phyloP scores from a whole-genome alignment of 1,284 basidiomycete species.

The Cutaneotrichosporon cavernicola region DNA sequence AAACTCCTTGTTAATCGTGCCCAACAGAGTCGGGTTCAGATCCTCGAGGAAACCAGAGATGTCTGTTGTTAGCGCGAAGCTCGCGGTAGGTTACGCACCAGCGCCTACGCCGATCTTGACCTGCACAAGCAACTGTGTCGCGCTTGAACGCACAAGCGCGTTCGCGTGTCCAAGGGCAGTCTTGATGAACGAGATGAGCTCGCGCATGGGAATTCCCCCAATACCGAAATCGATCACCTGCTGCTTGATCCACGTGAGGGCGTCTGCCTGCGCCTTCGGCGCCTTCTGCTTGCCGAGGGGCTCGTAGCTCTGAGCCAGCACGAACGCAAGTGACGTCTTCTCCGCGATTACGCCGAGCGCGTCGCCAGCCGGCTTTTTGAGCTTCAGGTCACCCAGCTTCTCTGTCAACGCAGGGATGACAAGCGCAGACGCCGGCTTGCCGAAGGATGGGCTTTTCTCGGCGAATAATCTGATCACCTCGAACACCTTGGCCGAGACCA shows the following conservation, averaged over 20 bases:
- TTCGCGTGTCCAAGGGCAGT: constrained; percentile 87
- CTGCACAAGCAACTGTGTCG: constrained; percentile 91
- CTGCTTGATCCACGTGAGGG: constrained; percentile 83
- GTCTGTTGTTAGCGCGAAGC: constrained; percentile 55
- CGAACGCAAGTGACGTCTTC: constrained; percentile 90
- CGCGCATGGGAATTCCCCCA: constrained; percentile 76
- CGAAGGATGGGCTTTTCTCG: constrained; percentile 76
- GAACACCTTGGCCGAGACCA: constrained; percentile 88
- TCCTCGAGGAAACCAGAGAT: constrained; percentile 91
- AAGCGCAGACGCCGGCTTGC: constrained; percentile 78
- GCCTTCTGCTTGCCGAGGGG: constrained; percentile 91
- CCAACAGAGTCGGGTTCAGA: constrained; percentile 88
- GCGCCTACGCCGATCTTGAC: constrained; percentile 88
- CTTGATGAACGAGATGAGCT: constrained; percentile 88
- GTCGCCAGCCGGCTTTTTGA: constrained; percentile 97
- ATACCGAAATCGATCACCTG: constrained; percentile 92
- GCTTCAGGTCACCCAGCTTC: constrained; percentile 93
- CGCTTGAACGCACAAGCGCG: constrained; percentile 86
- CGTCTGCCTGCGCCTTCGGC: constrained; percentile 93
- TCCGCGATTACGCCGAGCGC: constrained; percentile 79
- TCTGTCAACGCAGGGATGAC: constrained; percentile 83
- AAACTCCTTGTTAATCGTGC: constrained; percentile 87
- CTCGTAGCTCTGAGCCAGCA: constrained; percentile 90
- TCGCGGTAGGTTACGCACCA: constrained; percentile 58
- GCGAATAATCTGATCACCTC: constrained; percentile 72